A percentile compares a stretch with the other conserved stretches of the same genome.
These are phyloP conservation scores for Nicotiana paniculata DNA, from an alignment of 257 asterid species.

Conservation along the genomic window DNA sequence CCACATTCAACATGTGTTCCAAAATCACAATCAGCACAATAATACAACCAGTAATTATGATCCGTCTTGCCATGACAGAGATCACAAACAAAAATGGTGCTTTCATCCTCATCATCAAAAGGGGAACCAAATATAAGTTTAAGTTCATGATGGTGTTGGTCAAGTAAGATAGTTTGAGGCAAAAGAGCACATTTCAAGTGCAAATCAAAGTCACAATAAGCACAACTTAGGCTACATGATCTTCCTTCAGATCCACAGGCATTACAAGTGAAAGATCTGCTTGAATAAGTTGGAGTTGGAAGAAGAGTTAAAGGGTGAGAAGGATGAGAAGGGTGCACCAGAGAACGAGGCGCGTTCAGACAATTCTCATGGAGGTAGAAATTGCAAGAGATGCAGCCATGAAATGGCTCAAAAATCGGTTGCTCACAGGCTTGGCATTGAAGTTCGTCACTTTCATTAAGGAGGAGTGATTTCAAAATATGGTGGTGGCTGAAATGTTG, in stretches of 20 bases:
- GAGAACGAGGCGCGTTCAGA: conserved; percentile 30
- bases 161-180: background rate
- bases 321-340: conserved; percentile 27
- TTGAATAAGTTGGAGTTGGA: conserved; percentile 22
- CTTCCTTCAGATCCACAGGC: conserved; percentile 24
- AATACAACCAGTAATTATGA: conserved; percentile 16
- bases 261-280: conserved; percentile 15
- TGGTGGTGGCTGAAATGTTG: conserved; percentile 40
- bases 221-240: conserved; percentile 22
- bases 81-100: conserved; percentile 10
- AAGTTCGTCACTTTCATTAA: conserved; percentile 16
- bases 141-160: conserved; percentile 18
- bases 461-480: conserved; percentile 11
- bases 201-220: conserved; percentile 27
- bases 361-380: conserved; percentile 30
- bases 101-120: background rate
- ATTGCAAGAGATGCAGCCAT: conserved; percentile 30
- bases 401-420: conserved; percentile 7
- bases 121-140: conserved; percentile 12
- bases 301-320: conserved; percentile 29
- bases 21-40: conserved; percentile 26
- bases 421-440: conserved; percentile 24
- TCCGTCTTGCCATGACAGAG: conserved; percentile 5
- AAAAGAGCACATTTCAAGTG: conserved; percentile 24
- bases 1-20: conserved; percentile 20